Conservation (phyloP, 306 rosid species). For the Lotus japonicus region DNA sequence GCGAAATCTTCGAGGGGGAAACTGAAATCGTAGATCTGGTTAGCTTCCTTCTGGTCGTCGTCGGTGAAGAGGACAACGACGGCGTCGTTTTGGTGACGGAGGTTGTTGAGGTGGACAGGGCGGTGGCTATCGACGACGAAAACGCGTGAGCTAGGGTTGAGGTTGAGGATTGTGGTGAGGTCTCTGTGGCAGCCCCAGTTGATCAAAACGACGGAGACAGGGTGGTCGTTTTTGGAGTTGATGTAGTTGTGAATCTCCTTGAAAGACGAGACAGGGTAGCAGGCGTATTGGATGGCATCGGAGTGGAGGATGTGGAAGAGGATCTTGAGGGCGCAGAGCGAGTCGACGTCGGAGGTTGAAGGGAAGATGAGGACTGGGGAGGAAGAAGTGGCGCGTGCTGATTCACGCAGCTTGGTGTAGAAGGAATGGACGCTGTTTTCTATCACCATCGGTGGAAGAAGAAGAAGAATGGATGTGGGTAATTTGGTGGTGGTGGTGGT, state of each 20-base stretch:
- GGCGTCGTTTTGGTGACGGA: conserved; percentile 57
- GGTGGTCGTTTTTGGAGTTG: conserved; percentile 17
- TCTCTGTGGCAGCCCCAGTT: conserved; percentile 92
- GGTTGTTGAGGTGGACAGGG: conserved; percentile 78
- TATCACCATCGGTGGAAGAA: conserved; percentile 41
- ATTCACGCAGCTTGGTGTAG: conserved; percentile 55
- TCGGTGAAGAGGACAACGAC: conserved; percentile 70
- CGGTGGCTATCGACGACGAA: conserved; percentile 89
- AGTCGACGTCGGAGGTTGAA: conserved; percentile 87
- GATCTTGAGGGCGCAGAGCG: conserved; percentile 74
- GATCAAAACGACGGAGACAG: conserved; percentile 52
- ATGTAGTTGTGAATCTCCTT: conserved; percentile 61
- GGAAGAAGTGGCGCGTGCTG: conserved; percentile 39
- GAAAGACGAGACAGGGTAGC: conserved; percentile 84
- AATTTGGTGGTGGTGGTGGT: too few relatives aligned
- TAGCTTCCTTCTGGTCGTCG: conserved; percentile 80
- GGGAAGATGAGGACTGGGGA: conserved; percentile 80
- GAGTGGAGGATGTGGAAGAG: conserved; percentile 73
- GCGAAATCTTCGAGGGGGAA: conserved; percentile 53
- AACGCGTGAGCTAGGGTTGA: conserved; percentile 45
- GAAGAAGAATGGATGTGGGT: too few relatives aligned
- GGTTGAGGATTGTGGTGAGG: conserved; percentile 35
- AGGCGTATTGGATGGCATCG: conserved; percentile 68
- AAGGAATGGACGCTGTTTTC: conserved; percentile 64
- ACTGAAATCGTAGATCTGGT: conserved; percentile 70